phyloP scores from a whole-genome alignment of 495 filamentous ascomycete species.

The Podospora pseudocomata region DNA sequence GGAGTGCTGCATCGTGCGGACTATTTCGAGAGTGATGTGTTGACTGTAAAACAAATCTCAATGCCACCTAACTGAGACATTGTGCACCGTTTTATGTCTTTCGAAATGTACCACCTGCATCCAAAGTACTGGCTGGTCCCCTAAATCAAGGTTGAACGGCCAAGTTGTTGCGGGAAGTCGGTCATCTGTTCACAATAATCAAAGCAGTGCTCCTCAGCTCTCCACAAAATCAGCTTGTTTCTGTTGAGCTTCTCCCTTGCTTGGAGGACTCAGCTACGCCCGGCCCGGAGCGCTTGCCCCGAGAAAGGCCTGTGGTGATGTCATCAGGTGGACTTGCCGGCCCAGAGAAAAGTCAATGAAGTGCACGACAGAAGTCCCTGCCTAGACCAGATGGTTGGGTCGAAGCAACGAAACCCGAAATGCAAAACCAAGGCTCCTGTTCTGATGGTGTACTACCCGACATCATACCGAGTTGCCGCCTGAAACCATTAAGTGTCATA shows the following conservation, averaged over 20 bases:
- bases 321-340: not conserved
- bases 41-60: not conserved
- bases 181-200: not conserved
- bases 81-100: not conserved
- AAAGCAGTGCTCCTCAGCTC: not conserved
- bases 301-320: not conserved
- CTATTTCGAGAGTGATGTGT: not conserved
- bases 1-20: not conserved
- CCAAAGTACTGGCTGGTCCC: not conserved
- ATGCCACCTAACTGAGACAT: not conserved
- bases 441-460: not conserved
- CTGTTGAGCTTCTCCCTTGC: not conserved
- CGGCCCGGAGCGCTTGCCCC: not conserved
- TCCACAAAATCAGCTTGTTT: not conserved
- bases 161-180: not conserved
- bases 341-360: not conserved
- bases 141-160: not conserved
- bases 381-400: not conserved
- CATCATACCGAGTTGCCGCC: not conserved
- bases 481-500: not conserved
- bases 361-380: not conserved
- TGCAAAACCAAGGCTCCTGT: not conserved
- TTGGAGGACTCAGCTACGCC: too few species aligned
- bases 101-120: not conserved
- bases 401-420: not conserved